Base-by-base conservation (phyloP, 129 eudicot genomes). In the Chrysanthemum lavandulifolium region DNA sequence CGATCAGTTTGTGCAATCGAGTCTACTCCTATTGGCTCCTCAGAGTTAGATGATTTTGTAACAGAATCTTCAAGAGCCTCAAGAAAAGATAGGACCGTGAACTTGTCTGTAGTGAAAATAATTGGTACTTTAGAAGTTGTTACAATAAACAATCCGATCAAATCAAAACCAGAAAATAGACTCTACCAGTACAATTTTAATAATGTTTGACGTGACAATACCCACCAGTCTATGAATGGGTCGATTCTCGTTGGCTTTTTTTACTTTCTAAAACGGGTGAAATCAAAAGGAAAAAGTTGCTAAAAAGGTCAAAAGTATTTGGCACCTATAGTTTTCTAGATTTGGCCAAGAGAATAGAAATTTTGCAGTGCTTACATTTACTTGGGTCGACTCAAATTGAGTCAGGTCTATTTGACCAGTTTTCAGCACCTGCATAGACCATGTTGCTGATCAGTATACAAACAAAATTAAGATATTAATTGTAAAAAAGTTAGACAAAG, bases 11-110 rank as follows among this genome's bases (percentile, higher is more conserved):
- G 69, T 61, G 82, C 75, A 25, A 57, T 40, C 47, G 68, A 6
- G 76, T 72, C 70, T 84, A 86, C 75, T 74, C 72, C 87, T 67
- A 69, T 56, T 0, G 84, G 19, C 54, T 77, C 91, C 11, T 71
- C 80, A 4, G 86, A 15, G 47, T 57, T 88, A 11, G 85, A 43
- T 62, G 75, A 55, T 49, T 67, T 77, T 18, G 80, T 55, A 71
- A 90, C 91, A 40, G 99, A 95, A 71, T 95, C 99, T 85, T 95
- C 99, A 50, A 95, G 97, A 13, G 99, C 97, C 87, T 95, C 99
- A 4, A 95, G 93, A 81, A 95, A 95, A 18, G 99, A 95, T 60
- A 88, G 83, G 36, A 95, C 99, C 0, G 96, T 95, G 72, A 95
- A 91, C 68, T 85, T 95, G 72, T 86, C 99, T 95, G 99, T 77